These are phyloP conservation scores for Glebionis coronaria DNA, from an alignment of 129 eudicot species.

Conservation along the genomic window DNA sequence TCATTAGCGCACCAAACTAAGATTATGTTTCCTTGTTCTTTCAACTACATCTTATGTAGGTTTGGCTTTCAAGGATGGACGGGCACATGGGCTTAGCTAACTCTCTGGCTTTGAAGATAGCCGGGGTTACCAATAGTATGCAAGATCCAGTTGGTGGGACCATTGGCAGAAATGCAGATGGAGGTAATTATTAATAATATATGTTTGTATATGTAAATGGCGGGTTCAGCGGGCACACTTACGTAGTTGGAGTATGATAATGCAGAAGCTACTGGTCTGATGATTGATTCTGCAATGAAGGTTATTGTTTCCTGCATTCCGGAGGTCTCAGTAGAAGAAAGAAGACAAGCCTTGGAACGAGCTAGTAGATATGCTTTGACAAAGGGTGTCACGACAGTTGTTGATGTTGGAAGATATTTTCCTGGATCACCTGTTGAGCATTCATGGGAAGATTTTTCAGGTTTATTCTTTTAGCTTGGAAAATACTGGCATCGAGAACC, in stretches of 20 bases:
- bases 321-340: constrained; percentile 69
- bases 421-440: constrained; percentile 64
- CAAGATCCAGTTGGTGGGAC: constrained; percentile 80
- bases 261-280: constrained; percentile 90
- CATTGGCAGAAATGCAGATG: constrained; percentile 45
- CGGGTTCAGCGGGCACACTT: constrained; percentile 17
- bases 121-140: constrained; percentile 60
- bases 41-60: constrained; percentile 78
- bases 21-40: constrained; percentile 65
- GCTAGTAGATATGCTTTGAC: constrained; percentile 76
- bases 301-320: constrained; percentile 60
- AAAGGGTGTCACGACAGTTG: constrained; percentile 92
- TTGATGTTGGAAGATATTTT: constrained; percentile 91
- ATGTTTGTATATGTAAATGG: background rate
- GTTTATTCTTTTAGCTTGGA: constrained; percentile 28
- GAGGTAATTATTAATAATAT: constrained; percentile 45
- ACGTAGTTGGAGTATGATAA: constrained; percentile 10
- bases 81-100: constrained; percentile 99
- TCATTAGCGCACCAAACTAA: too few relatives aligned
- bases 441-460: constrained; percentile 94
- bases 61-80: constrained; percentile 93
- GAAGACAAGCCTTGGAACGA: constrained; percentile 72
- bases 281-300: constrained; percentile 93
- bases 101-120: constrained; percentile 63
- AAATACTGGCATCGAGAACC: background rate